Evolutionary conservation across 352 stramenopile genomes (phyloP), one percentile per base, ranked within the genome.

Genomic region (Blastocystis hominis): DNA sequence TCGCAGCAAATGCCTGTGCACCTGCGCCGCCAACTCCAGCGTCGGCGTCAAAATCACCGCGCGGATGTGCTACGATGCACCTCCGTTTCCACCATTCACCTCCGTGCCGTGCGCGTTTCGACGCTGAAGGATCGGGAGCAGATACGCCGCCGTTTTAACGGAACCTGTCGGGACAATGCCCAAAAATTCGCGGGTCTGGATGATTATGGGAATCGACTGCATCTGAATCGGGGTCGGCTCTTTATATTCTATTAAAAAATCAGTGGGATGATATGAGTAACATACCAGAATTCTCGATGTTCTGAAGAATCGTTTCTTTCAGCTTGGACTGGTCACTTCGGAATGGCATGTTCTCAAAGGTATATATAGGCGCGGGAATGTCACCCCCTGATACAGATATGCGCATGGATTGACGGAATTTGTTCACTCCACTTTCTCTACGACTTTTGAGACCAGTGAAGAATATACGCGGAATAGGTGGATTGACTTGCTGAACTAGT

Each of bases 211-310:
- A 68, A 97, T 95, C 24, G 94, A 92, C 90, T 97, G 94, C 96
- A 99, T 99, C 90, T 99, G 97, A 88, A 99, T 97, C 2, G 97
- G 92, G 59, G 96, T 99, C 1, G 97, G 97, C 89, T 99, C 96
- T 89, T 97, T 98, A 94, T 97, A 99, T 88, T 90, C 69, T 38
- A 88, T 15, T 63, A 54, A 30, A 30, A 30, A 30, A 30, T 30
- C 24, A 30, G 24, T 30, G 24, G 24, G 24, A 30, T 30, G 24
- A 30, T 30, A 30, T 89, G 68, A 36, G 91, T 53, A 0, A 30
- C 17, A 30, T 53, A 81, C 72, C 81, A 44, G 59, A 47, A 30
- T 61, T 46, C 59, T 81, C 81, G 64, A 86, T 81, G 53, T 86
- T 81, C 34, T 54, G 62, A 24, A 87, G 77, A 36, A 89, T 36